Conservation (phyloP, 1,284 basidiomycete genomes). For the Moniliella sp. region DNA sequence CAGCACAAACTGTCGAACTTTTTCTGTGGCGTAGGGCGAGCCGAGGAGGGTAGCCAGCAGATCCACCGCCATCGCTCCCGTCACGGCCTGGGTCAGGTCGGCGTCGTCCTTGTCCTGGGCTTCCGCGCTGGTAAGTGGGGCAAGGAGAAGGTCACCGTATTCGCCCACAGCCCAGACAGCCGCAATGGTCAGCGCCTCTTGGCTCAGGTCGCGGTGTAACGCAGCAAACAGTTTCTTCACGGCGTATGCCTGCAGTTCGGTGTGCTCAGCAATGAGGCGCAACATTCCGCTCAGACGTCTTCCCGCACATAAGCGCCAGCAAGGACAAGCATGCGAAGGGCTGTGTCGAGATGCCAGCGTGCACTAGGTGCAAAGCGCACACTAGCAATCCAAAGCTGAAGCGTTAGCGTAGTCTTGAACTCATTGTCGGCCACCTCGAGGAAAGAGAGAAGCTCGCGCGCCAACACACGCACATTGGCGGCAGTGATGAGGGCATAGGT, state of each 20-base stretch:
- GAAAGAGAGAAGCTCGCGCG: slow-evolving; percentile 79
- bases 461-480: slow-evolving; percentile 72
- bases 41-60: slow-evolving; percentile 66
- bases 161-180: slow-evolving; percentile 92
- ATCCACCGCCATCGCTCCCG: slow-evolving; percentile 63
- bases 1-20: slow-evolving; percentile 76
- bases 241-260: slow-evolving; percentile 86
- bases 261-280: slow-evolving; percentile 82
- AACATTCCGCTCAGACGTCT: slow-evolving; percentile 89
- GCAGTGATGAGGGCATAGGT: slow-evolving; percentile 96
- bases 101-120: slow-evolving; percentile 48
- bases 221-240: slow-evolving; percentile 75
- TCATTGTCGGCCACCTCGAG: slow-evolving; percentile 95
- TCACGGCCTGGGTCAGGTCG: slow-evolving; percentile 46
- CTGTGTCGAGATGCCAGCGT: slow-evolving; percentile 96
- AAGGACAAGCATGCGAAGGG: slow-evolving; percentile 71
- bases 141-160: slow-evolving; percentile 71
- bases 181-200: slow-evolving; percentile 77
- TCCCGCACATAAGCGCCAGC: slow-evolving; percentile 97
- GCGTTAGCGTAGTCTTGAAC: slow-evolving; percentile 92
- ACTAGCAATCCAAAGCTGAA: slow-evolving; percentile 83
- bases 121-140: too few species aligned
- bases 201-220: slow-evolving; percentile 73
- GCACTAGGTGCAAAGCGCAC: slow-evolving; percentile 93
- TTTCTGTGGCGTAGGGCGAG: slow-evolving; percentile 79